phyloP scores from a whole-genome alignment of 768 basidiomycete species.

The Suillus subalutaceus region DNA sequence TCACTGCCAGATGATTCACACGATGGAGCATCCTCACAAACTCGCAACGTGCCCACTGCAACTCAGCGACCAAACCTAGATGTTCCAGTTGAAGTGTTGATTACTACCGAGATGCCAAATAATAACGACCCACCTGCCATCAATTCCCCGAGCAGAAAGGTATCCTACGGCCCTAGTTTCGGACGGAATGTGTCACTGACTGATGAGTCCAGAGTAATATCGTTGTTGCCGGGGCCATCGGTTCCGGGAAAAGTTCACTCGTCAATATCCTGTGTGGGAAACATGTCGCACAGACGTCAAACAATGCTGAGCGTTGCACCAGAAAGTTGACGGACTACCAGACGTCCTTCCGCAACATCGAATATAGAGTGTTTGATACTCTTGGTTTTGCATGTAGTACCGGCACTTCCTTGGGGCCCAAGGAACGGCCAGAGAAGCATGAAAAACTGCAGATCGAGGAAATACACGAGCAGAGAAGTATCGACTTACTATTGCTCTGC shows the following conservation, averaged over 20 bases:
- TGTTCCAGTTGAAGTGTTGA: no score
- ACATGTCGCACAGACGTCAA: constrained; percentile 30
- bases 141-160: no score
- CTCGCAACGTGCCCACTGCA: no score
- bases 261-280: constrained; percentile 40
- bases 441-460: background rate
- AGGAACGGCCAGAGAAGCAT: background rate
- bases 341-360: constrained; percentile 11
- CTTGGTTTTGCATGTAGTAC: background rate
- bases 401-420: background rate
- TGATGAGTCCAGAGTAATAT: no score
- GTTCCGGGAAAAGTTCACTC: constrained; percentile 39
- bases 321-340: constrained; percentile 18
- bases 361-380: background rate
- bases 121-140: no score
- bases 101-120: no score
- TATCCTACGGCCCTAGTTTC: no score
- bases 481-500: background rate
- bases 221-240: no score
- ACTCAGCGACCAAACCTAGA: no score
- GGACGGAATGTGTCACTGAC: no score
- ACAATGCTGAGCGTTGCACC: constrained; percentile 19
- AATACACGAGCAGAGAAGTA: background rate
- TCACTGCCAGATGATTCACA: no score
- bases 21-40: no score